These are phyloP conservation scores for Flagelloscypha sp. DNA, from an alignment of 768 basidiomycete genomes.

Conservation along the genomic window DNA sequence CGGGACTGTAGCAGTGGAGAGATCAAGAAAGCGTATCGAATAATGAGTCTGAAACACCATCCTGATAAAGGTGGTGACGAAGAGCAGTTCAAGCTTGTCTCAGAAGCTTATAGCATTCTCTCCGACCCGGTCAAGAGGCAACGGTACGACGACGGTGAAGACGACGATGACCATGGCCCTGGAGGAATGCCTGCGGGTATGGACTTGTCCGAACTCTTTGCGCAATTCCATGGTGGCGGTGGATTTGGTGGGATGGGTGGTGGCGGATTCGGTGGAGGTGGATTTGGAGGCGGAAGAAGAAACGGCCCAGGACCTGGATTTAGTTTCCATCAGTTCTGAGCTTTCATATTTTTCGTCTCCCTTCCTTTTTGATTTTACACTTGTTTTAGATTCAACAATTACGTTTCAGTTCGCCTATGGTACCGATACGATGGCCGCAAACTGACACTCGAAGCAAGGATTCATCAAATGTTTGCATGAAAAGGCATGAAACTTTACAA, in stretches of 20 bases:
- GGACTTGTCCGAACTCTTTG: conserved; percentile 57
- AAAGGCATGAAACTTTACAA: too few species aligned
- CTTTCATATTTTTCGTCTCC: background rate
- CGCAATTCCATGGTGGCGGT: conserved; percentile 48
- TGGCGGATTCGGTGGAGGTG: conserved; percentile 23
- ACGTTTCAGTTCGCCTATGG: too few species aligned
- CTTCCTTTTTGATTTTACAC: too few species aligned
- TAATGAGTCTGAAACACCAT: conserved; percentile 79
- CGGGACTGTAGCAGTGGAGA: conserved; percentile 60
- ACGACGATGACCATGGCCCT: conserved; percentile 47
- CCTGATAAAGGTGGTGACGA: conserved; percentile 94
- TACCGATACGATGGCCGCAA: too few species aligned
- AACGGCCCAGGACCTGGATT: conserved; percentile 25
- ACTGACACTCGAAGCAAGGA: too few species aligned
- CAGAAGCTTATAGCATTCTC: conserved; percentile 74
- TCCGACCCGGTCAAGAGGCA: conserved; percentile 66
- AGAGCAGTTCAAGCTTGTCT: conserved; percentile 90
- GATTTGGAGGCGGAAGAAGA: conserved; percentile 16
- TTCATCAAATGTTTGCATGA: too few species aligned
- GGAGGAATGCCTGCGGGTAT: conserved; percentile 37
- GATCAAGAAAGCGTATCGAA: conserved; percentile 87
- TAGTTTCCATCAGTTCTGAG: conserved; percentile 15
- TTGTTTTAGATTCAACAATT: too few species aligned
- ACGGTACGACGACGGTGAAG: conserved; percentile 77
- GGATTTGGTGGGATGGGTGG: conserved; percentile 18